Conservation (phyloP, 2,329 filamentous ascomycete genomes). For the Aspergillus vadensis region DNA sequence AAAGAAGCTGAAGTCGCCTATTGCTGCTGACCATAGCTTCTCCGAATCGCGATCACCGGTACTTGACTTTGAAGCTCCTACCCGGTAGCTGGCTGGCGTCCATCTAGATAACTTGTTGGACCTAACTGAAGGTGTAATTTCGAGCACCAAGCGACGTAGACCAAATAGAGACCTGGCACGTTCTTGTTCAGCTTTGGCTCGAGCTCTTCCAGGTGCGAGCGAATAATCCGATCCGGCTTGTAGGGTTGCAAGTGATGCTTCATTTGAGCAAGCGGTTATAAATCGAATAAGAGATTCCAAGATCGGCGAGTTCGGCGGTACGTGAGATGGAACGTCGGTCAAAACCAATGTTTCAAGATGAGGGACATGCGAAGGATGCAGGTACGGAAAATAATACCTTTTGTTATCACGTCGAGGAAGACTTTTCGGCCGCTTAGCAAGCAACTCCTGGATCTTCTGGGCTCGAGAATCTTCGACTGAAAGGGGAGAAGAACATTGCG, state of each 20-base stretch:
- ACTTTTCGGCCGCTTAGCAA: slow-evolving; percentile 41
- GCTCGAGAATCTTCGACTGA: slow-evolving; percentile 29
- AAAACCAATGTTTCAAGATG: slow-evolving; percentile 58
- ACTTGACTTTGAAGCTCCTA: slow-evolving; percentile 54
- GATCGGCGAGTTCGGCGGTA: slow-evolving; percentile 45
- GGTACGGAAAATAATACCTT: slow-evolving; percentile 33
- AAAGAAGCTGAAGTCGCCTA: slow-evolving; percentile 64
- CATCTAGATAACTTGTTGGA: slow-evolving; percentile 31
- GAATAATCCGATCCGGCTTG: slow-evolving; percentile 60
- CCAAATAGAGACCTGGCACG: slow-evolving; percentile 57
- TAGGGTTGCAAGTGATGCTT: slow-evolving; percentile 54
- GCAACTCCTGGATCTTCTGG: slow-evolving; percentile 40
- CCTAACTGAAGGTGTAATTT: slow-evolving; percentile 47
- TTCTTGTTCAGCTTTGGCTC: slow-evolving; percentile 51
- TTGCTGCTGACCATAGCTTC: slow-evolving; percentile 60
- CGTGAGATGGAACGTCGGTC: slow-evolving; percentile 56
- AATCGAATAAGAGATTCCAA: slow-evolving; percentile 53
- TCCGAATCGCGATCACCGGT: slow-evolving; percentile 63
- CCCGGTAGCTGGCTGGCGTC: slow-evolving; percentile 49
- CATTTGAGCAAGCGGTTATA: slow-evolving; percentile 59
- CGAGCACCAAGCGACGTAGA: slow-evolving; percentile 57
- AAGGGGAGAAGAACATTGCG: slow-evolving; percentile 23
- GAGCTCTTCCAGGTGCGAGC: slow-evolving; percentile 58
- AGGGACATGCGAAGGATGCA: slow-evolving; percentile 60
- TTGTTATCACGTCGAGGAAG: slow-evolving; percentile 32